Percentiles rank a stretch among this genome's conserved stretches.
These are phyloP conservation scores for Chenopodium formosanum DNA, from an alignment of 148 eudicot genomes.

Conservation along the genomic window DNA sequence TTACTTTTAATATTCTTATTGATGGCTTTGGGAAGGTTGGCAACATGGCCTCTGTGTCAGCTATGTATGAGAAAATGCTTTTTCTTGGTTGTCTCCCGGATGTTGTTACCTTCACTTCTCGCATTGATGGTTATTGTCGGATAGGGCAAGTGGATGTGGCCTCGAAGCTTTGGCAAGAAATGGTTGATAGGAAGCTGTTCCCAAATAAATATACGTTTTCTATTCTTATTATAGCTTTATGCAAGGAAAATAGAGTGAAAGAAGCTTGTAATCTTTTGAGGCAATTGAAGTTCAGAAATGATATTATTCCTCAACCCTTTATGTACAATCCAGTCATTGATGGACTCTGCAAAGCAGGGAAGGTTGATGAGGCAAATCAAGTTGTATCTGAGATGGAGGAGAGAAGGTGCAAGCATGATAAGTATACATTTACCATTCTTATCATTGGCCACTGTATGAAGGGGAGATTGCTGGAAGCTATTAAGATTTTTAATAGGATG, in stretches of 20 bases:
- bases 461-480: conserved; percentile 83
- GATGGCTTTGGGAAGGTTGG: conserved; percentile 79
- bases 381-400: conserved; percentile 75
- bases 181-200: conserved; percentile 45
- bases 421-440: conserved; percentile 85
- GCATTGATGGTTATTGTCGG: conserved; percentile 72
- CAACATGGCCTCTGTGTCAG: conserved; percentile 49
- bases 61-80: conserved; percentile 61
- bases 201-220: conserved; percentile 72
- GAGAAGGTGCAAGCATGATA: conserved; percentile 68
- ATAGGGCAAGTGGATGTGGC: conserved; percentile 62
- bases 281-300: conserved; percentile 51
- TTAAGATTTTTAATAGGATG: conserved; percentile 69
- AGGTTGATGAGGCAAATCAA: conserved; percentile 75
- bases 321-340: conserved; percentile 88
- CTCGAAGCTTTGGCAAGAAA: conserved; percentile 61
- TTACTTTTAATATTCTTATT: conserved; percentile 67
- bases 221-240: conserved; percentile 61
- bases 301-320: conserved; percentile 59
- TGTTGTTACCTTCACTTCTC: conserved; percentile 70
- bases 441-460: conserved; percentile 94
- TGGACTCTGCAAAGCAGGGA: conserved; percentile 85
- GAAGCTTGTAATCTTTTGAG: conserved; percentile 71
- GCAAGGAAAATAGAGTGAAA: conserved; percentile 67
- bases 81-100: conserved; percentile 61